Percentiles rank a stretch among this genome's conserved stretches.
Evolutionary conservation across 2,329 filamentous ascomycete species (phyloP).

Genomic region (Arthroderma sp.): DNA sequence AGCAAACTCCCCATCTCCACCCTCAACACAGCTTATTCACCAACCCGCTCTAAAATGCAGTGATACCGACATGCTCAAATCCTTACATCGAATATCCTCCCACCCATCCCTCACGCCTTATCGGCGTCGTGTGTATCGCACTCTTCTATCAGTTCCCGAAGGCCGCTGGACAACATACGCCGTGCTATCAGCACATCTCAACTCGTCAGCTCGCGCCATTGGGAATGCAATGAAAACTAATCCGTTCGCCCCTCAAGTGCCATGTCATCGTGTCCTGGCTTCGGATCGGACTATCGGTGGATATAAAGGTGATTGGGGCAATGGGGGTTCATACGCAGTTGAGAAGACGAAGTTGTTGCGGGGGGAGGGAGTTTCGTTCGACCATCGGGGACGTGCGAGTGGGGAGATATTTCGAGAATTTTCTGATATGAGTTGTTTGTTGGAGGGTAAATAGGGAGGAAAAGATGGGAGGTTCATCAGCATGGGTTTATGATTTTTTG

Average conservation of each 20-base stretch:
- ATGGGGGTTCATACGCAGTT: constrained; percentile 29
- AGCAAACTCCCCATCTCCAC: too few species aligned
- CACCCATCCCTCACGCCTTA: constrained; percentile 38
- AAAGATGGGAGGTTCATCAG: neutral
- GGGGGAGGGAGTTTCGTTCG: constrained; percentile 34
- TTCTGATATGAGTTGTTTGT: constrained; percentile 11
- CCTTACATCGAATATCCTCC: constrained; percentile 29
- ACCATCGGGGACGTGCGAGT: constrained; percentile 27
- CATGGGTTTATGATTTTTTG: neutral
- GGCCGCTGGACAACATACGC: constrained; percentile 70
- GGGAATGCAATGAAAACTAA: constrained; percentile 65
- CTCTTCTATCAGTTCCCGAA: constrained; percentile 62
- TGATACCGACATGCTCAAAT: neutral
- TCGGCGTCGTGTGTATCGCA: constrained; percentile 48
- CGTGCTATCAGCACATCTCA: constrained; percentile 52
- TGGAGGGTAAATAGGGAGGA: neutral
- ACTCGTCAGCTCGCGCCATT: constrained; percentile 61
- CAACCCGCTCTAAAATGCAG: too few species aligned
- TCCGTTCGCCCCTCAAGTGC: constrained; percentile 69
- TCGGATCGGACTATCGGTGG: constrained; percentile 49
- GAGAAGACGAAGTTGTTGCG: constrained; percentile 30
- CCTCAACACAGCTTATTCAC: too few species aligned
- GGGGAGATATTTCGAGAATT: constrained; percentile 24
- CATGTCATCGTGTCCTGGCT: constrained; percentile 69
- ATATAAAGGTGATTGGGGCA: constrained; percentile 39